Evolutionary conservation across 108 stramenopile genomes (phyloP).

Genomic region (Craspedostauros australis): DNA sequence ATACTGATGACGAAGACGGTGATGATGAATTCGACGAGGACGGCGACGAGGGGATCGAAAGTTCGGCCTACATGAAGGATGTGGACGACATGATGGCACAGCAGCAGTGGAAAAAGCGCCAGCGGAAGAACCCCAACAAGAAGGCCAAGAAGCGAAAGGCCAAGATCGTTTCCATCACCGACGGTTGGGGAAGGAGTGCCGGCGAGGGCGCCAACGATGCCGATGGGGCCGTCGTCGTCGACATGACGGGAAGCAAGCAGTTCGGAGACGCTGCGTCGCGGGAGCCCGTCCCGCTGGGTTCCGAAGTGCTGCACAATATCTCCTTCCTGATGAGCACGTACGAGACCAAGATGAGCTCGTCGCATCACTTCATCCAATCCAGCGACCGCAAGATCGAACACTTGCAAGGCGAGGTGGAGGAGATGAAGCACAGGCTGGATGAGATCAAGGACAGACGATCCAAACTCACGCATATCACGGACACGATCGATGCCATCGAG

Average conservation of each 20-base stretch:
- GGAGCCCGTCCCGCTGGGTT: slow-evolving; percentile 48
- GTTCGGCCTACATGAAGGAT: slow-evolving; percentile 55
- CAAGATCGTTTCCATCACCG: slow-evolving; percentile 58
- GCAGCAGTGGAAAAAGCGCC: slow-evolving; percentile 29
- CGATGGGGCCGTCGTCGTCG: slow-evolving; percentile 49
- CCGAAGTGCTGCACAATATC: slow-evolving; percentile 83
- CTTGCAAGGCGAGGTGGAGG: slow-evolving; percentile 41
- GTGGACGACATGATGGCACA: slow-evolving; percentile 48
- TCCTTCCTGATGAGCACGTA: slow-evolving; percentile 62
- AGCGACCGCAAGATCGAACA: slow-evolving; percentile 42
- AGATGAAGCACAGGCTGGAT: slow-evolving; percentile 29
- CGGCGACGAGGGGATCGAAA: not conserved
- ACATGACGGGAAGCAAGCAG: slow-evolving; percentile 63
- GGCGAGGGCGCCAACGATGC: not conserved
- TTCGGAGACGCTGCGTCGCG: not conserved
- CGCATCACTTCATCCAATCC: slow-evolving; percentile 46
- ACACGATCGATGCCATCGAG: slow-evolving; percentile 47
- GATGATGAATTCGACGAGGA: slow-evolving; percentile 10
- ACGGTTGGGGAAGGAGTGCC: slow-evolving; percentile 33
- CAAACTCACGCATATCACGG: slow-evolving; percentile 43
- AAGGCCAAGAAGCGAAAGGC: slow-evolving; percentile 30
- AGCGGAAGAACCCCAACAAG: slow-evolving; percentile 12
- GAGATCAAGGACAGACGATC: slow-evolving; percentile 22
- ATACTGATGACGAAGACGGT: slow-evolving; percentile 10
- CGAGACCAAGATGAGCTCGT: slow-evolving; percentile 70